A percentile compares a stretch with the other conserved stretches of the same genome.
Conservation (phyloP, 2,329 filamentous ascomycete species). For the Exophiala mesophila region DNA sequence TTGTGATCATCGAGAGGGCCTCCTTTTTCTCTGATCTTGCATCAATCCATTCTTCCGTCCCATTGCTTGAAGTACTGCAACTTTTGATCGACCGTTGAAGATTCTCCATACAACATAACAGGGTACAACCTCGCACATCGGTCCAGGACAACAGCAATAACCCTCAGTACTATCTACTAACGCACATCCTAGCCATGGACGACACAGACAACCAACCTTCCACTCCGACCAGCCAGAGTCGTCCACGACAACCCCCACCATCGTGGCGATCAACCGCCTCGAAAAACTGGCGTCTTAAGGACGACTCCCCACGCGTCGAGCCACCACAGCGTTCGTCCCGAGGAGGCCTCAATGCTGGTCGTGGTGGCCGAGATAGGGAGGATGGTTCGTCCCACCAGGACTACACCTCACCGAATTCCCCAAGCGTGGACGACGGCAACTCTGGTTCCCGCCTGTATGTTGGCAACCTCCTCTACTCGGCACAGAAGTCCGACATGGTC, state of each 20-base stretch:
- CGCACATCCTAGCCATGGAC: neutral
- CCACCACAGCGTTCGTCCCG: slow-evolving; percentile 34
- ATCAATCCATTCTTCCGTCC: too few relatives aligned
- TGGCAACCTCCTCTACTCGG: slow-evolving; percentile 52
- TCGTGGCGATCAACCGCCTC: slow-evolving; percentile 20
- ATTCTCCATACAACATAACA: too few relatives aligned
- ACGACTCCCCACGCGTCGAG: slow-evolving; percentile 33
- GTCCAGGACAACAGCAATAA: too few relatives aligned
- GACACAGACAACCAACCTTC: slow-evolving; percentile 3
- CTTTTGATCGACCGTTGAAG: too few relatives aligned
- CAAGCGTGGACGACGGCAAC: slow-evolving; percentile 4
- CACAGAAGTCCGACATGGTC: slow-evolving; percentile 48
- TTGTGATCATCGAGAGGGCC: too few relatives aligned
- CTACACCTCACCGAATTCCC: slow-evolving; percentile 1
- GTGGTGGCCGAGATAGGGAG: neutral
- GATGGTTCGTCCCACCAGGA: neutral
- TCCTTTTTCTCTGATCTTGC: too few relatives aligned
- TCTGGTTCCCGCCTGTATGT: slow-evolving; percentile 48
- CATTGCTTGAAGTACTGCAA: too few relatives aligned
- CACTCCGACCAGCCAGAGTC: slow-evolving; percentile 3
- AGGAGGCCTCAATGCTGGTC: slow-evolving; percentile 3
- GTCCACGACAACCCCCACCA: slow-evolving; percentile 8
- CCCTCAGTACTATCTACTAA: too few relatives aligned
- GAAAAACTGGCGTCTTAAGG: slow-evolving; percentile 40
- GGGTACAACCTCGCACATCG: too few relatives aligned